Conservation (phyloP, 164 flowering plant species). For the Amborella trichopoda region DNA sequence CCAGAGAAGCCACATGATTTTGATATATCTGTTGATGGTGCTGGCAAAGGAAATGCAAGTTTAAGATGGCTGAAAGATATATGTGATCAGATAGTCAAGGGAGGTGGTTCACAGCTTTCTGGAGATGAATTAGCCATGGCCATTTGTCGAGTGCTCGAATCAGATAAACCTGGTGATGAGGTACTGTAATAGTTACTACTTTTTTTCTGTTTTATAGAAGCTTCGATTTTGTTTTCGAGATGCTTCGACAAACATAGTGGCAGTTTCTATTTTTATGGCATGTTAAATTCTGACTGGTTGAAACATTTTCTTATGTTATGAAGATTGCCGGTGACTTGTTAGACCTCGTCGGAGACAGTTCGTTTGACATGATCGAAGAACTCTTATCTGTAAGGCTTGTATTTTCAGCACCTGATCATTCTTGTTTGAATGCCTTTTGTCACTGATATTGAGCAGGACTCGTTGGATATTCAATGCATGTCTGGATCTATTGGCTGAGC, state of each 20-base stretch:
- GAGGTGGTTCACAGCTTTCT: constrained; percentile 67
- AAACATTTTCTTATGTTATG: neutral
- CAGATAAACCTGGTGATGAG: constrained; percentile 94
- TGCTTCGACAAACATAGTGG: neutral
- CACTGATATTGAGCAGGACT: too few relatives aligned
- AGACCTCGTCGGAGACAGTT: constrained; percentile 88
- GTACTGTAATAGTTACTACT: too few relatives aligned
- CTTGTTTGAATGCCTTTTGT: neutral
- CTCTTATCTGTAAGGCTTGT: constrained; percentile 47
- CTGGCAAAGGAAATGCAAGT: constrained; percentile 31
- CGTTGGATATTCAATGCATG: too few relatives aligned
- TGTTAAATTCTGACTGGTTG: neutral
- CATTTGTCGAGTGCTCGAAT: constrained; percentile 81
- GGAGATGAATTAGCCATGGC: constrained; percentile 94
- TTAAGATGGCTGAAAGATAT: constrained; percentile 81
- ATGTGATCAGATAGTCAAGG: constrained; percentile 57
- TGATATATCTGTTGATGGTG: too few relatives aligned
- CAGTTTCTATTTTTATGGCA: neutral
- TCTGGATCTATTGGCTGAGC: too few relatives aligned
- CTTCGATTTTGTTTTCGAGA: neutral
- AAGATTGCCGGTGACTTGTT: constrained; percentile 90
- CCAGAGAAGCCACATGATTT: too few relatives aligned
- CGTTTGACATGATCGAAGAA: constrained; percentile 88
- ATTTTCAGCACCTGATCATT: constrained; percentile 1
- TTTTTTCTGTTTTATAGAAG: too few relatives aligned